These are phyloP conservation scores for Cryptosporidium sp. DNA, from an alignment of 169 alveolate species.

Conservation along the genomic window DNA sequence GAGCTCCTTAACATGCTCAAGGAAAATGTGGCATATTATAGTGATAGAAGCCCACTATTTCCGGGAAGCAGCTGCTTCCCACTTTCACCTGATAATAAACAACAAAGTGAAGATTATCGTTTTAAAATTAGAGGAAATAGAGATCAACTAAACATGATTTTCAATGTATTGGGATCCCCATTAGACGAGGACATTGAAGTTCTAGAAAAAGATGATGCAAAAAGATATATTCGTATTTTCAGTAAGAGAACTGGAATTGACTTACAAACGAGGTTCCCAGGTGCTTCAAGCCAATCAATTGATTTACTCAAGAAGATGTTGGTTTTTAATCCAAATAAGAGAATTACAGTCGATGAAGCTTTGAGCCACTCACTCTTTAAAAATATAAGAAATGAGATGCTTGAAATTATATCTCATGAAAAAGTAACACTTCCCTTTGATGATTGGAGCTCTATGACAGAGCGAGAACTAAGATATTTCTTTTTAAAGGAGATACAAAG, in stretches of 20 bases:
- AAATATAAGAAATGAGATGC: constrained; percentile 83
- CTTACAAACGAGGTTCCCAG: constrained; percentile 84
- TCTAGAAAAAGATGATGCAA: constrained; percentile 88
- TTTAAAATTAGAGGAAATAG: constrained; percentile 86
- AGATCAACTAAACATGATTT: constrained; percentile 96
- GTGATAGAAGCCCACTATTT: constrained; percentile 96
- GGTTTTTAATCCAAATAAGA: constrained; percentile 90
- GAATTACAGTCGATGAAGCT: constrained; percentile 93
- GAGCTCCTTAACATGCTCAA: constrained; percentile 94
- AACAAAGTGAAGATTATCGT: constrained; percentile 81
- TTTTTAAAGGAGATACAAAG: constrained; percentile 84
- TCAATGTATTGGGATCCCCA: constrained; percentile 97
- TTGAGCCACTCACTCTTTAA: constrained; percentile 93
- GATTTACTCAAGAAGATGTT: constrained; percentile 93
- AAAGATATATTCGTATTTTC: constrained; percentile 86
- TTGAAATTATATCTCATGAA: constrained; percentile 77
- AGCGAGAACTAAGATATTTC: constrained; percentile 88
- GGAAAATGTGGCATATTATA: constrained; percentile 92
- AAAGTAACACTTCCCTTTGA: constrained; percentile 87
- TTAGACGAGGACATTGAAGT: constrained; percentile 92
- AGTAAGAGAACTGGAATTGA: constrained; percentile 83
- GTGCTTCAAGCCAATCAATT: constrained; percentile 89
- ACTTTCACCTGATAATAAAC: constrained; percentile 92
- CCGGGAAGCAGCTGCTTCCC: constrained; percentile 98
- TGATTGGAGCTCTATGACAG: constrained; percentile 92